Evolutionary conservation across 495 filamentous ascomycete genomes (phyloP).

Genomic region (Hyphodiscus hymeniophilus): DNA sequence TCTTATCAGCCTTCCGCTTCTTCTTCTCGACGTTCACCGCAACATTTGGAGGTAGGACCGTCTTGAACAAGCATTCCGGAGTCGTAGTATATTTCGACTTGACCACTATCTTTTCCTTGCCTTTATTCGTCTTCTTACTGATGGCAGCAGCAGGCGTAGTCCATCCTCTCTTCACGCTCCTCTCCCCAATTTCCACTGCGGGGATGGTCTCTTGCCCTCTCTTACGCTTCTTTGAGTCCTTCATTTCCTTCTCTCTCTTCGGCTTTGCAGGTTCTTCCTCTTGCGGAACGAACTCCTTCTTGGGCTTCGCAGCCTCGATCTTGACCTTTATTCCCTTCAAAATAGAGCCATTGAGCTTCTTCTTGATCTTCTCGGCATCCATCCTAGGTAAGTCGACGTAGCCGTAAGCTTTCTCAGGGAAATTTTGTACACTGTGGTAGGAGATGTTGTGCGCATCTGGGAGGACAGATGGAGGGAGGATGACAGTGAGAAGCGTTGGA

Average conservation of each 20-base stretch:
- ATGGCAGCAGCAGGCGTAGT: slow-evolving; percentile 33
- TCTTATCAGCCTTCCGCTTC: slow-evolving; percentile 44
- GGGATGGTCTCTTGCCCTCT: slow-evolving; percentile 52
- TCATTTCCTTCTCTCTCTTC: slow-evolving; percentile 28
- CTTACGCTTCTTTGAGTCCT: slow-evolving; percentile 53
- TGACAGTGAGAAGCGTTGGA: slow-evolving; percentile 54
- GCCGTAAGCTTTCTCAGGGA: slow-evolving; percentile 84
- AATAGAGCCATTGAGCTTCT: slow-evolving; percentile 85
- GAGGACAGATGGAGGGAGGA: slow-evolving; percentile 60
- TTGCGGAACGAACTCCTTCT: slow-evolving; percentile 27
- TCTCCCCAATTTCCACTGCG: slow-evolving; percentile 63
- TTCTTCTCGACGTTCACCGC: slow-evolving; percentile 23
- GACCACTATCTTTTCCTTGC: slow-evolving; percentile 47
- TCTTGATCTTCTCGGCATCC: slow-evolving; percentile 81
- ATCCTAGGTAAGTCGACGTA: slow-evolving; percentile 72
- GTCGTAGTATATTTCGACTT: slow-evolving; percentile 73
- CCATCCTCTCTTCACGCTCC: slow-evolving; percentile 88
- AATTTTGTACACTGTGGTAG: slow-evolving; percentile 74
- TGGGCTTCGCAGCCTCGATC: slow-evolving; percentile 62
- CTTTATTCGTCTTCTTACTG: slow-evolving; percentile 28
- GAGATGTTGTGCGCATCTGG: slow-evolving; percentile 66
- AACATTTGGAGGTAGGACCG: slow-evolving; percentile 60
- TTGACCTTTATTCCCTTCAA: slow-evolving; percentile 79
- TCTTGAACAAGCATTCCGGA: slow-evolving; percentile 73
- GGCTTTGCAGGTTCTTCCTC: slow-evolving; percentile 33